A percentile compares a stretch with the other conserved stretches of the same genome.
Conservation (phyloP, 768 basidiomycete species). For the Panus rudis region DNA sequence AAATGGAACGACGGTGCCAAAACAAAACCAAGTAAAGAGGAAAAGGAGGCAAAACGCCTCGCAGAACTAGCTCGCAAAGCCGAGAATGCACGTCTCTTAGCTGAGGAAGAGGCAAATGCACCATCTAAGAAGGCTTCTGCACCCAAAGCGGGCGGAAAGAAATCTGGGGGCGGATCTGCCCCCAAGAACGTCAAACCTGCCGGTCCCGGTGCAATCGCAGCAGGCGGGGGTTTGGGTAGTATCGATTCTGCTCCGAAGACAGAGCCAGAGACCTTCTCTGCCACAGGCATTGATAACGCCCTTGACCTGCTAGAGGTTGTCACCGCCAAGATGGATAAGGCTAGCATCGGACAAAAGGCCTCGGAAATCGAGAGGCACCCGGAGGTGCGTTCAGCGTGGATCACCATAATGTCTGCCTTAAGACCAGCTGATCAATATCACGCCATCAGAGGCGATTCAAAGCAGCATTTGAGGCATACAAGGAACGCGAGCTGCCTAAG, state of each 20-base stretch:
- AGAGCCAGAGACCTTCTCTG: conserved; percentile 63
- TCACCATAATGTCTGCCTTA: background rate
- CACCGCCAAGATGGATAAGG: conserved; percentile 90
- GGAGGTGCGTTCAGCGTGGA: conserved; percentile 62
- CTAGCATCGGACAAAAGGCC: conserved; percentile 81
- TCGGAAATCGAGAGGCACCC: conserved; percentile 86
- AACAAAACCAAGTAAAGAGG: conserved; percentile 58
- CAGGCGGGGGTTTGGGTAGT: conserved; percentile 46
- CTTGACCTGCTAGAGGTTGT: conserved; percentile 85
- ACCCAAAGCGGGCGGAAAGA: conserved; percentile 60
- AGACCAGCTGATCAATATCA: background rate
- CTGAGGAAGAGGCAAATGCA: conserved; percentile 73
- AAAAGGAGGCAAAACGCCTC: conserved; percentile 73
- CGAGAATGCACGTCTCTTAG: conserved; percentile 76
- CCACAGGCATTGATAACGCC: conserved; percentile 88
- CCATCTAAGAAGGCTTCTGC: conserved; percentile 55
- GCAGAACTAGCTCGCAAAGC: conserved; percentile 82
- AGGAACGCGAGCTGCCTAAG: conserved; percentile 80
- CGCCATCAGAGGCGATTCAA: conserved; percentile 75
- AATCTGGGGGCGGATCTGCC: conserved; percentile 31
- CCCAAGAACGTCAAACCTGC: conserved; percentile 52
- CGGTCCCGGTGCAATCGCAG: conserved; percentile 80
- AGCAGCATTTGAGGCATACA: conserved; percentile 87
- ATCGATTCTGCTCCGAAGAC: conserved; percentile 23
- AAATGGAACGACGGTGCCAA: conserved; percentile 67